Evolutionary conservation across 169 alveolate genomes (phyloP).

Genomic region (Nephromyces sp.): DNA sequence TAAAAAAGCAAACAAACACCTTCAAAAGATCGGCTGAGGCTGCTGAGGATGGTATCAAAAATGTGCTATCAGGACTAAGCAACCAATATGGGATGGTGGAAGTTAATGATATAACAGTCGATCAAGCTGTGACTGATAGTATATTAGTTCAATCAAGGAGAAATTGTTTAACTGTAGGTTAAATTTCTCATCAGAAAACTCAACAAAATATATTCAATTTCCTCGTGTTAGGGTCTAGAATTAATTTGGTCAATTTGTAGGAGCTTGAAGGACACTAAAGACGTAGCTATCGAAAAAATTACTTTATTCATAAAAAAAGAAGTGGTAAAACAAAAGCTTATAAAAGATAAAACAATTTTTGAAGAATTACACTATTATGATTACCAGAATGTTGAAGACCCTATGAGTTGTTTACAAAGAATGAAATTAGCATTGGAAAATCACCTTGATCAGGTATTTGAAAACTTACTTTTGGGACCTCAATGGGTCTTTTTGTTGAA

Average conservation of each 20-base stretch:
- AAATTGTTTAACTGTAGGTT: background rate
- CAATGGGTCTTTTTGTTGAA: too few species aligned
- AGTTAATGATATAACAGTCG: conserved; percentile 9
- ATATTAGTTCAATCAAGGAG: background rate
- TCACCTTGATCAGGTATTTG: too few species aligned
- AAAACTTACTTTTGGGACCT: too few species aligned
- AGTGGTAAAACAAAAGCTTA: too few species aligned
- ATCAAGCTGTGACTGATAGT: conserved; percentile 12
- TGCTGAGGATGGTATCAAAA: background rate
- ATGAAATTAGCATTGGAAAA: too few species aligned
- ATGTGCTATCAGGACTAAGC: background rate
- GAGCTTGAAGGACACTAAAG: background rate
- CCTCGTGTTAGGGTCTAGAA: background rate
- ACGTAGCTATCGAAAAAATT: background rate
- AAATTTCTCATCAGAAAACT: background rate
- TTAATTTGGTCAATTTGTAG: background rate
- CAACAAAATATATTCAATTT: background rate
- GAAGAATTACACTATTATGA: too few species aligned
- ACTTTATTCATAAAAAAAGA: background rate
- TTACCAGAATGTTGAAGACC: too few species aligned
- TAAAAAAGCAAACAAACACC: background rate
- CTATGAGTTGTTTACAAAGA: too few species aligned
- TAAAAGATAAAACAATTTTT: too few species aligned
- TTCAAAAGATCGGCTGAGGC: background rate
- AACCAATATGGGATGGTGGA: conserved; percentile 4